Evolutionary conservation across 2,329 filamentous ascomycete species (phyloP), one percentile per base, ranked within the genome.

Genomic region (Diaporthe sp.): DNA sequence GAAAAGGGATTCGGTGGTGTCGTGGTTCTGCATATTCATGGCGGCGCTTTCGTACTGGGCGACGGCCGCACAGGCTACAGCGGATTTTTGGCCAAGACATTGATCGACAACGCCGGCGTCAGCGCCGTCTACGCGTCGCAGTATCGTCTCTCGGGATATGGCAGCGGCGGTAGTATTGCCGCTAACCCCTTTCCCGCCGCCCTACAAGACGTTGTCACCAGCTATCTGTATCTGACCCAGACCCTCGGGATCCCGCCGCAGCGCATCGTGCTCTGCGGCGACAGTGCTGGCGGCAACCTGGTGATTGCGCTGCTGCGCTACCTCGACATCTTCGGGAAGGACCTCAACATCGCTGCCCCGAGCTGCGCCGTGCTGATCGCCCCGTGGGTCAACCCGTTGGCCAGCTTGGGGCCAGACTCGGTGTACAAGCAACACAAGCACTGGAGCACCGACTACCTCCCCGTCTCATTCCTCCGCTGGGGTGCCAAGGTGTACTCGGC

Each of bases 231-330:
- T 76, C 82, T 87, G 0, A 71, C 87, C 45, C 78, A 82, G 45
- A 80, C 81, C 3, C 80, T 86, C 25, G 77, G 79, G 1, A 83
- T 88, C 68, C 78, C 83, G 0, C 74, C 86, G 0, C 66, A 75
- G 3, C 79, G 83, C 38, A 86, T 88, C 69, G 79, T 85, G 0
- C 40, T 88, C 0, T 83, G 82, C 0, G 87, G 87, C 10, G 87
- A 88, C 78, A 85, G 83, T 17, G 86, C 86, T 0, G 86, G 87
- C 64, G 86, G 80, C 6, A 87, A 87, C 74, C 77, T 85, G 10
- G 80, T 79, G 3, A 81, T 87, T 15, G 80, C 83, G 0, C 77
- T 88, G 3, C 78, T 87, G n/a, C 80, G 85, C n/a, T 88, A 88
- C 77, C 75, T 88, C 22, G 72, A 77, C 28, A 84, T 86, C 38